Evolutionary conservation across 2,329 filamentous ascomycete genomes (phyloP).

Genomic region (Tetracladium maxilliforme): DNA sequence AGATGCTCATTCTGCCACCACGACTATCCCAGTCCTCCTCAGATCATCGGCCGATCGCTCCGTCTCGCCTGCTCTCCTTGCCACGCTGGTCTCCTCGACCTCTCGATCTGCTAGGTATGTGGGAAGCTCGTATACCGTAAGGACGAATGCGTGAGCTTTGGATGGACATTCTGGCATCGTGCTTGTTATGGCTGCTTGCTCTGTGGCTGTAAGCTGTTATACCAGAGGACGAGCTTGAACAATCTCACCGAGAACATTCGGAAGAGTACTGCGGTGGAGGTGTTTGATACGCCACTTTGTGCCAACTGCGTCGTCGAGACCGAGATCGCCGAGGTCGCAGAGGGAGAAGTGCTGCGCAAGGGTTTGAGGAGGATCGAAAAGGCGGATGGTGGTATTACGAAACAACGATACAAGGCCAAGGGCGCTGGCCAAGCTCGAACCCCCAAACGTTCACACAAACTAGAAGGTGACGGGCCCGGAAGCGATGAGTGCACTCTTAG

Average conservation of each 20-base stretch:
- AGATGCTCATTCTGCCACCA: slow-evolving; percentile 38
- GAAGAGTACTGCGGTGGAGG: slow-evolving; percentile 19
- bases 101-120: slow-evolving; percentile 43
- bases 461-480: slow-evolving; percentile 1
- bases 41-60: slow-evolving; percentile 26
- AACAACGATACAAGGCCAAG: slow-evolving; percentile 2
- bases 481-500: neutral
- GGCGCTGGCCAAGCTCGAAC: neutral
- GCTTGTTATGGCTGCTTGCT: slow-evolving; percentile 40
- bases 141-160: slow-evolving; percentile 40
- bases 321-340: slow-evolving; percentile 18
- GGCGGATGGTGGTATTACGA: slow-evolving; percentile 24
- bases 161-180: slow-evolving; percentile 45
- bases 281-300: slow-evolving; percentile 33
- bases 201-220: slow-evolving; percentile 23
- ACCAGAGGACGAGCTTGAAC: slow-evolving; percentile 3
- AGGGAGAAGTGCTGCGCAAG: slow-evolving; percentile 19
- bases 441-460: slow-evolving; percentile 1
- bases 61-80: slow-evolving; percentile 34
- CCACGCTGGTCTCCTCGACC: slow-evolving; percentile 29
- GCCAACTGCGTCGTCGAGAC: slow-evolving; percentile 25
- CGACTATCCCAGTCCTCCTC: slow-evolving; percentile 16
- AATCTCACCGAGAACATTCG: neutral
- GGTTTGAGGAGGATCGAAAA: slow-evolving; percentile 26
- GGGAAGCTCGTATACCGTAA: slow-evolving; percentile 36